Base-by-base conservation (phyloP, 129 eudicot genomes). In the Tagetes erecta region DNA sequence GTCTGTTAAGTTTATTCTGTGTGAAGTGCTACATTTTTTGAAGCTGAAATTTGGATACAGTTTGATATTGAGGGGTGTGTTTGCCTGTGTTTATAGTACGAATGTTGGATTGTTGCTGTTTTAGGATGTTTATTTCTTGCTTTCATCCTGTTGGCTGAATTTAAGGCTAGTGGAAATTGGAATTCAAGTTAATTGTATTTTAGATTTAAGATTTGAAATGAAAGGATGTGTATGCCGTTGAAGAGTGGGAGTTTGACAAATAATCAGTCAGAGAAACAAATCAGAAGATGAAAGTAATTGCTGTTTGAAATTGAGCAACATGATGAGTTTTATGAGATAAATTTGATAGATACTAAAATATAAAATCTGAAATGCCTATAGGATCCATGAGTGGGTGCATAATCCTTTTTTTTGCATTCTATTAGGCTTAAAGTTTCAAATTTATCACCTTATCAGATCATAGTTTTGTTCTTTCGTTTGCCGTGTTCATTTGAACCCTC, bases 31-130 rank as follows among this genome's bases (percentile, higher is more conserved):
- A 71, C 40, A 8, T 6, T 55, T 6, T 12, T 71, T 8, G 40
- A 56, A 71, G 76, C 52, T 39, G 53, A 40, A 56, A 40, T 40
- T 39, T 56, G 40, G 53, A 71, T 71, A 11, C 76, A 27, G 8
- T 55, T 39, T 56, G 45, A 53, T 69, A 12, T 33, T 1, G 13
- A 69, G 60, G 50, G 38, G 9, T 13, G 64, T 0, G 73, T 49
- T 34, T 52, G 75, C 46, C 36, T 36, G 36, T 70, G 64, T 52
- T 51, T 37, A 37, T 36, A n/a, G 47, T 34, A 60, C 35, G 57
- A 50, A 70, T 34, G 46, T 3, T 37, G 44, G 63, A 50, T 50
- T 34, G 46, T 3, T 37, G 44, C 49, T 70, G 64, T 70, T 70
- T 20, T 70, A 52, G 36, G 52, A n/a, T 52, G 6, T 36, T 52